These are phyloP conservation scores for Kurtzmaniella fragi DNA, from an alignment of 805 yeast genomes.

Conservation along the genomic window DNA sequence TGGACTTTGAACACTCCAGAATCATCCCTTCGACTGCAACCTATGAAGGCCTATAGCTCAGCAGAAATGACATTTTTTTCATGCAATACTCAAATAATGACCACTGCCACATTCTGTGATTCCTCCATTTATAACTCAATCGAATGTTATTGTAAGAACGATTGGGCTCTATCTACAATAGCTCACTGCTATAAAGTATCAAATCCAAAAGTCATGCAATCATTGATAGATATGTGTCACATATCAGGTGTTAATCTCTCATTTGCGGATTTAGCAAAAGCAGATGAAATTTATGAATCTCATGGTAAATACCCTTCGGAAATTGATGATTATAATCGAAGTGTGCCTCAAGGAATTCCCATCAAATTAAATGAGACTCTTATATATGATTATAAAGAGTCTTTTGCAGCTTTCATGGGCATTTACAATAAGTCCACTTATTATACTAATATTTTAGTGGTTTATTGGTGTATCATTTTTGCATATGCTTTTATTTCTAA, in stretches of 20 bases:
- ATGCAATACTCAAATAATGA: slow-evolving; percentile 22
- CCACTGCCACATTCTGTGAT: slow-evolving; percentile 17
- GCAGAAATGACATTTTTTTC: slow-evolving; percentile 25
- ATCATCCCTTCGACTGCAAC: slow-evolving; percentile 23
- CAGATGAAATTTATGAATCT: slow-evolving; percentile 13
- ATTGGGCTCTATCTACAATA: slow-evolving; percentile 31
- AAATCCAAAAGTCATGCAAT: slow-evolving; percentile 16
- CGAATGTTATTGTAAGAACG: slow-evolving; percentile 23
- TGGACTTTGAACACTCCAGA: slow-evolving; percentile 17
- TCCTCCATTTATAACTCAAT: slow-evolving; percentile 2
- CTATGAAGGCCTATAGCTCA: slow-evolving; percentile 23
- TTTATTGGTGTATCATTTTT: slow-evolving; percentile 28
- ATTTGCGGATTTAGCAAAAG: slow-evolving; percentile 14
- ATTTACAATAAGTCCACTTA: slow-evolving; percentile 40
- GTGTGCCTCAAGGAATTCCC: slow-evolving; percentile 15
- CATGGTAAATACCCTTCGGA: slow-evolving; percentile 11
- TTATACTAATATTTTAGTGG: slow-evolving; percentile 30
- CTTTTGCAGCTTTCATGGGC: slow-evolving; percentile 20
- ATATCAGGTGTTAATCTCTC: slow-evolving; percentile 17
- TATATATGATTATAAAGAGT: slow-evolving; percentile 13
- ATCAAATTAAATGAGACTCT: slow-evolving; percentile 19
- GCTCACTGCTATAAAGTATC: slow-evolving; percentile 28
- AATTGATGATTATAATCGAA: slow-evolving; percentile 4
- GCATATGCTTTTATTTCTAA: slow-evolving; percentile 21
- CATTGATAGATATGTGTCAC: slow-evolving; percentile 22